Evolutionary conservation across 1,284 basidiomycete genomes (phyloP), one percentile per base, ranked within the genome.

Genomic region (Ustilago tritici): DNA sequence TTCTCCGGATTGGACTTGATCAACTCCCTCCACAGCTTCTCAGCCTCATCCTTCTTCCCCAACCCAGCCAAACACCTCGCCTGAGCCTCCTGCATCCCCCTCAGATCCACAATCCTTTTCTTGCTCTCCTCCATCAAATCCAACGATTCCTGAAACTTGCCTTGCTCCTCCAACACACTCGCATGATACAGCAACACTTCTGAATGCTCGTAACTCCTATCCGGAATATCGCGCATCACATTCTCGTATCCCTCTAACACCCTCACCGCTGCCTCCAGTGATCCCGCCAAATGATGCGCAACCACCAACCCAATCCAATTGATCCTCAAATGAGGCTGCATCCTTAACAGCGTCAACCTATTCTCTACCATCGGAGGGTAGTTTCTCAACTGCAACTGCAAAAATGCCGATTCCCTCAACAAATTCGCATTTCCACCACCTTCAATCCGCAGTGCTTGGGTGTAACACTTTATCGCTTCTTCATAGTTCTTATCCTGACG

Each of bases 261-360:
- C 36, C 90, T 90, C 78, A 91, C 90, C 2, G 95, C 92, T 82
- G 94, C 92, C 6, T 87, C 84, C 6, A 91, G 86, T 79, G 95
- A 92, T 7, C 92, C 93, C 68, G 91, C 93, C 23, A 99, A 89
- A 83, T 95, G 92, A 86, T 95, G 92, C 1, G 95, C 94, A 31
- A 98, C 90, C 15, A 95, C 94, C 59, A 97, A 89, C 1, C 90
- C 93, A 59, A 95, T 88, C 97, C 97, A 99, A 85, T 95, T 93
- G 65, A 92, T 90, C 14, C 96, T 92, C 31, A 93, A 88, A 70
- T 92, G 92, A 0, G 96, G 95, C 31, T 96, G 92, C 31, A 94
- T 87, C 59, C 90, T 90, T 40, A 98, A 90, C 66, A 98, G 90
- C 17, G 91, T 91, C 80, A 93, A 90, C 7, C 97, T 91, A 1